Conservation (phyloP, 140 eudicot species). For the Senecio squalidus region DNA sequence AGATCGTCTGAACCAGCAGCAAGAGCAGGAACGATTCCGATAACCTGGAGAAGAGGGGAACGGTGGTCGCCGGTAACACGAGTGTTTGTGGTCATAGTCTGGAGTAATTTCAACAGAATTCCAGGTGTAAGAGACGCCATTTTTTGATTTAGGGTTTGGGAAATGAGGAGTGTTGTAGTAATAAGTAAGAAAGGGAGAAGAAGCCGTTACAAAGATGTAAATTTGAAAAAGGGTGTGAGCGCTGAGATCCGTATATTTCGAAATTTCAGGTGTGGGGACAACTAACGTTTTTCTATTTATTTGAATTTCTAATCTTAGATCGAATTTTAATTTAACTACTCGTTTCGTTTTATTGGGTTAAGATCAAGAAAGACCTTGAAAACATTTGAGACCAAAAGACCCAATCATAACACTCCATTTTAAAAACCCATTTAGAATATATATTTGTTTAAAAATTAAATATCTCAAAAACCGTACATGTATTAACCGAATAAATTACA, state of each 20-base stretch:
- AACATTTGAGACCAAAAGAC: too few relatives aligned
- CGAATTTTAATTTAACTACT: too few relatives aligned
- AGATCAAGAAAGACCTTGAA: too few relatives aligned
- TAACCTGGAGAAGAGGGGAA: conserved; percentile 84
- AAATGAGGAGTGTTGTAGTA: conserved; percentile 9
- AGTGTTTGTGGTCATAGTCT: conserved; percentile 61
- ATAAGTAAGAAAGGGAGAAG: conserved; percentile 8
- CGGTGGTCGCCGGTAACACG: conserved; percentile 91
- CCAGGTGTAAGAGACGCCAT: conserved; percentile 95
- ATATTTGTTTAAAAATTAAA: too few relatives aligned
- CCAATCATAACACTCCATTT: too few relatives aligned
- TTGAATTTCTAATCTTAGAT: too few relatives aligned
- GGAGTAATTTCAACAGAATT: conserved; percentile 81
- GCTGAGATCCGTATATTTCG: conserved; percentile 13
- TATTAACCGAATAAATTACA: too few relatives aligned
- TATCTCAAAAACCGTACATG: too few relatives aligned
- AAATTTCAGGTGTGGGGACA: conserved; percentile 12
- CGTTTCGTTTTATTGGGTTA: too few relatives aligned
- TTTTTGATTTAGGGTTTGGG: conserved; percentile 13
- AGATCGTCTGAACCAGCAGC: conserved; percentile 64
- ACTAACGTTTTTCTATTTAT: too few relatives aligned
- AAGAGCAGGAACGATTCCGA: conserved; percentile 79
- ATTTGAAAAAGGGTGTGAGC: conserved; percentile 4
- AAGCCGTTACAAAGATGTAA: conserved; percentile 25
- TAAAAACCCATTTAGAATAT: too few relatives aligned